phyloP scores from a whole-genome alignment of 2,329 filamentous ascomycete genomes.

The Stagonosporopsis chrysanthemi region DNA sequence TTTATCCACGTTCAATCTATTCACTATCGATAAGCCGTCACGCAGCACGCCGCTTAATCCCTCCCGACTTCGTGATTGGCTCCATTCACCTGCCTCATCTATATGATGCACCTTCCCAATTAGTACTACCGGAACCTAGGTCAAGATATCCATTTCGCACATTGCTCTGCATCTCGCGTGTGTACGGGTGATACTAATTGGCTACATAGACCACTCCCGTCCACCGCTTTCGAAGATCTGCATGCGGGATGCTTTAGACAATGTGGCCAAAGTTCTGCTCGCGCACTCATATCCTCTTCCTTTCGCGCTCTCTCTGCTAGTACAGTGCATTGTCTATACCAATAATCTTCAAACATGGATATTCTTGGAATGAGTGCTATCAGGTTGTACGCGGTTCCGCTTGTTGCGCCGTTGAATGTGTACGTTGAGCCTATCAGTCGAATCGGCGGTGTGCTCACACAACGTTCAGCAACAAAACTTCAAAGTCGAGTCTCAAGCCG shows the following conservation, averaged over 20 bases:
- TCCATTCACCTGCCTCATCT: slow-evolving; percentile 11
- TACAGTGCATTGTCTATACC: not conserved
- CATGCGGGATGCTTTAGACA: slow-evolving; percentile 11
- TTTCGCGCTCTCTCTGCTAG: not conserved
- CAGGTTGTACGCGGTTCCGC: slow-evolving; percentile 8
- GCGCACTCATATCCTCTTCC: slow-evolving; percentile 1
- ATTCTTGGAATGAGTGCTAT: slow-evolving; percentile 5
- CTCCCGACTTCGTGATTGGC: slow-evolving; percentile 11
- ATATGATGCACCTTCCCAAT: slow-evolving; percentile 18
- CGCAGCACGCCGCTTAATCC: slow-evolving; percentile 29
- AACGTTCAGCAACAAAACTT: not conserved
- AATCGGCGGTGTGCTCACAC: not conserved
- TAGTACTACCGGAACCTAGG: slow-evolving; percentile 10
- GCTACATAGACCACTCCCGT: slow-evolving; percentile 1
- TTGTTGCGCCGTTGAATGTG: slow-evolving; percentile 9
- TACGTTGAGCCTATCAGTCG: not conserved
- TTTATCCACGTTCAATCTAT: slow-evolving; percentile 34
- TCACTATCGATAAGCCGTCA: slow-evolving; percentile 39
- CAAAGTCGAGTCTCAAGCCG: not conserved
- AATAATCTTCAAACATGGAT: not conserved
- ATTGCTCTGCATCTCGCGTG: slow-evolving; percentile 15
- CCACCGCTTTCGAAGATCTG: slow-evolving; percentile 10
- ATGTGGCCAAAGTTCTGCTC: slow-evolving; percentile 15
- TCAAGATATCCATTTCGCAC: slow-evolving; percentile 7
- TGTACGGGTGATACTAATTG: slow-evolving; percentile 7